phyloP scores from a whole-genome alignment of 176 grass and related monocot genomes.

The Alopecurus myosuroides region DNA sequence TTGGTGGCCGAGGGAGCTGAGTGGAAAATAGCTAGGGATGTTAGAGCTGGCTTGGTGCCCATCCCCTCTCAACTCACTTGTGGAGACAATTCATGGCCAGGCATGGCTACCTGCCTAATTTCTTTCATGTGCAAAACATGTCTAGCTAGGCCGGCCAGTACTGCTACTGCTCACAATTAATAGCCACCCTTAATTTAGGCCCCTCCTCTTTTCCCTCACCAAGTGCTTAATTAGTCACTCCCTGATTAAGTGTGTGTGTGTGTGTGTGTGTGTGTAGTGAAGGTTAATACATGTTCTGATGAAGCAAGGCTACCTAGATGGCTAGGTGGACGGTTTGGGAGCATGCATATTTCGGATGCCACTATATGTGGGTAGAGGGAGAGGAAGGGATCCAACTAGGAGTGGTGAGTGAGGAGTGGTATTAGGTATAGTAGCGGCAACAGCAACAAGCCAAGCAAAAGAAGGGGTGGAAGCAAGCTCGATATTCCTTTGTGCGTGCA shows the following conservation, averaged over 20 bases:
- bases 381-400: constrained; percentile 35
- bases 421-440: not conserved
- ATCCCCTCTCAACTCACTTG: constrained; percentile 8
- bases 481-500: constrained; percentile 24
- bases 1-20: constrained; percentile 28
- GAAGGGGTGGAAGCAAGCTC: constrained; percentile 23
- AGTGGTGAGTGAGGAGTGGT: constrained; percentile 29
- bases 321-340: not conserved
- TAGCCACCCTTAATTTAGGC: constrained; percentile 30
- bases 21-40: constrained; percentile 21
- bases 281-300: not conserved
- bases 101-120: not conserved
- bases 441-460: constrained; percentile 13
- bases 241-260: not conserved
- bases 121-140: constrained; percentile 40
- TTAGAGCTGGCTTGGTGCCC: constrained; percentile 21
- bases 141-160: no score
- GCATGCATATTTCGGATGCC: not conserved
- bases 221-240: constrained; percentile 1
- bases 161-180: not conserved
- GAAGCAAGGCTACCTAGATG: not conserved
- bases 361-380: not conserved
- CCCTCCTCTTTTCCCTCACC: not conserved
- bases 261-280: not conserved
- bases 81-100: constrained; percentile 20